Evolutionary conservation across 208 protist species (phyloP).

Genomic region (Leishmania gerbilli): DNA sequence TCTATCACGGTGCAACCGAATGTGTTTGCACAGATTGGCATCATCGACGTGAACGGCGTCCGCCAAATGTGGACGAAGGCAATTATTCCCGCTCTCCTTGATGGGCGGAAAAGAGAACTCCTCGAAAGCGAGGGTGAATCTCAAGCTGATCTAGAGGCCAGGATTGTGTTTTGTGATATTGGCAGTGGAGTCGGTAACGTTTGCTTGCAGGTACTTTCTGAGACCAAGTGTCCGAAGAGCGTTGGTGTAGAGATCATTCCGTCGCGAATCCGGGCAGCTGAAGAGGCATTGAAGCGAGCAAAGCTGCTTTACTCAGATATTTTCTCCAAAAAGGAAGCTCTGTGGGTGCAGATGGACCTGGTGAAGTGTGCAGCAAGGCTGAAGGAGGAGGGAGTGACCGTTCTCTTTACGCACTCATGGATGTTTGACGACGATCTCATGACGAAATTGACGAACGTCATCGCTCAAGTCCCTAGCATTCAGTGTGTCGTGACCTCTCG

Average conservation of each 20-base stretch:
- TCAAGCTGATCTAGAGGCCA: slow-evolving; percentile 41
- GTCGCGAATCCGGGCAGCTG: slow-evolving; percentile 55
- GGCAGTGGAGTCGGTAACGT: slow-evolving; percentile 86
- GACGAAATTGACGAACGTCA: slow-evolving; percentile 54
- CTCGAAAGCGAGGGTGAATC: slow-evolving; percentile 30
- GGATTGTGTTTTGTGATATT: slow-evolving; percentile 83
- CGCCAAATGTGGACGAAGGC: slow-evolving; percentile 77
- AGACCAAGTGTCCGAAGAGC: slow-evolving; percentile 67
- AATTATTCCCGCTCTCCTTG: slow-evolving; percentile 49
- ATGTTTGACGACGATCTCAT: slow-evolving; percentile 88
- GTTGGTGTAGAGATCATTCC: slow-evolving; percentile 85
- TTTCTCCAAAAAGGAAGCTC: slow-evolving; percentile 60
- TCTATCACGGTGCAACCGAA: slow-evolving; percentile 70
- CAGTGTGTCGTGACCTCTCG: slow-evolving; percentile 80
- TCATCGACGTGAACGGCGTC: slow-evolving; percentile 69
- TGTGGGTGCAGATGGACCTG: slow-evolving; percentile 74
- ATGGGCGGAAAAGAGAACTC: slow-evolving; percentile 11
- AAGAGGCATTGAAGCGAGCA: slow-evolving; percentile 47
- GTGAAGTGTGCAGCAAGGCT: slow-evolving; percentile 53
- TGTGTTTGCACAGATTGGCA: slow-evolving; percentile 81
- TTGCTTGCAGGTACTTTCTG: slow-evolving; percentile 79
- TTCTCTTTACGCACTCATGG: slow-evolving; percentile 81
- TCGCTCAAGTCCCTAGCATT: slow-evolving; percentile 57
- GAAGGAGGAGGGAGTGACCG: slow-evolving; percentile 61
- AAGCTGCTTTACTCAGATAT: slow-evolving; percentile 51